Evolutionary conservation across 75 land plant species (phyloP), one percentile per base, ranked within the genome.

Genomic region (Ceratopteris richardii): DNA sequence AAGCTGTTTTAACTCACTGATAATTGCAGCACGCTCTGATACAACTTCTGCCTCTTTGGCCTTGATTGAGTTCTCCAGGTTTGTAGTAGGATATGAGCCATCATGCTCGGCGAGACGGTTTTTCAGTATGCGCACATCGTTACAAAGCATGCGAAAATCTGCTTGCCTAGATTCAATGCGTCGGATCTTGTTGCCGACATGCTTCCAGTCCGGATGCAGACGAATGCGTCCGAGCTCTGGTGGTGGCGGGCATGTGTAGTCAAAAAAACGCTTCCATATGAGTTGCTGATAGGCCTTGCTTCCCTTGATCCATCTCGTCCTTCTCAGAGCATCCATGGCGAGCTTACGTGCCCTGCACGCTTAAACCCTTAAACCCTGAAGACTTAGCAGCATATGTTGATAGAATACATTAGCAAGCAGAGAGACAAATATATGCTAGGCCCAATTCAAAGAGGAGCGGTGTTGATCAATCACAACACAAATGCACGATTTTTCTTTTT

Each of bases 171-270:
- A 52, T 14, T 52, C 54, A 18, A 52, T 52, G 54, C 54, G 54
- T 6, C 54, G 54, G 54, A 52, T 23, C 29, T 26, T 52, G 54
- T 52, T 52, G 54, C 23, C 54, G 3, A 52, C 14, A 18, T 52
- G 54, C 54, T 52, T 52, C 54, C 54, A 52, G 25, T 52, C 54
- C 29, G 54, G 54, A 14, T 52, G 54, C 1, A 52, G 54, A 28
- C 54, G 54, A 18, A 52, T 22, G 29, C 54, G 54, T 1, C 18
- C 54, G 54, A 33, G 37, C 37, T 33, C 37, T 9, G 28, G 28
- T 28, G 54, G 28, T 2, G 54, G 28, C 6, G 23, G 54, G 24
- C 12, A 23, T 13, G 54, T 24, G 54, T 24, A 13, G 54, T 22
- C 28, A 28, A 26, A 23, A 9, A 33, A 26, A 28, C 54, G 54